Evolutionary conservation across 352 stramenopile genomes (phyloP).

Genomic region (Phytophthora pini): DNA sequence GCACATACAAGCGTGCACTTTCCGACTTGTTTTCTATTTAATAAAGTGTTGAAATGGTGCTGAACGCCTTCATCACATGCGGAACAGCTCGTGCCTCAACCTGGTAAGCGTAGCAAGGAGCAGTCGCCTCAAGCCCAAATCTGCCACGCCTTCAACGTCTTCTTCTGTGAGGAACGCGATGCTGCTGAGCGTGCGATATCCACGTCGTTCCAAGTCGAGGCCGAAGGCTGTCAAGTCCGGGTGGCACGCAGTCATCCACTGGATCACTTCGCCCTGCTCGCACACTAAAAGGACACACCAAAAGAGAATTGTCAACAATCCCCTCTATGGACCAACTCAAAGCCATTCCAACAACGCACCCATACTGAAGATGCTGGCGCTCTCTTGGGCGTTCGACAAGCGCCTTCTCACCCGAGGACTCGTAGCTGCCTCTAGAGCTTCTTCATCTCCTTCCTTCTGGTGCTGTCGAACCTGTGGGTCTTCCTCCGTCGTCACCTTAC

Average conservation of each 20-base stretch:
- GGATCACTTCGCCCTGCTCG: slow-evolving; percentile 80
- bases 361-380: slow-evolving; percentile 71
- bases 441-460: slow-evolving; percentile 29
- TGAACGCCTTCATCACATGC: slow-evolving; percentile 58
- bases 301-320: background rate
- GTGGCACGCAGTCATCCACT: slow-evolving; percentile 87
- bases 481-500: slow-evolving; percentile 13
- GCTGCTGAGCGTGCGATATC: slow-evolving; percentile 78
- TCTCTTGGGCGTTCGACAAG: slow-evolving; percentile 80
- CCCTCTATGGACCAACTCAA: background rate
- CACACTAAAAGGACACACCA: slow-evolving; percentile 49
- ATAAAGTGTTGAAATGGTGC: slow-evolving; percentile 7
- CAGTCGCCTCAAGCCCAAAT: slow-evolving; percentile 44
- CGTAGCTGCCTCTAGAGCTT: slow-evolving; percentile 25
- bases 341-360: slow-evolving; percentile 32
- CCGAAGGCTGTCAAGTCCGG: slow-evolving; percentile 68
- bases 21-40: slow-evolving; percentile 12
- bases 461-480: slow-evolving; percentile 31
- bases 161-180: slow-evolving; percentile 86
- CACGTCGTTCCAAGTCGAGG: slow-evolving; percentile 60
- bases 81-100: slow-evolving; percentile 81
- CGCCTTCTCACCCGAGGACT: slow-evolving; percentile 73
- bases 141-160: slow-evolving; percentile 51
- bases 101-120: slow-evolving; percentile 73
- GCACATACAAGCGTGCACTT: no score